A percentile compares a stretch with the other conserved stretches of the same genome.
Evolutionary conservation across 2,329 filamentous ascomycete species (phyloP).

Genomic region (Anthostomella pinea): DNA sequence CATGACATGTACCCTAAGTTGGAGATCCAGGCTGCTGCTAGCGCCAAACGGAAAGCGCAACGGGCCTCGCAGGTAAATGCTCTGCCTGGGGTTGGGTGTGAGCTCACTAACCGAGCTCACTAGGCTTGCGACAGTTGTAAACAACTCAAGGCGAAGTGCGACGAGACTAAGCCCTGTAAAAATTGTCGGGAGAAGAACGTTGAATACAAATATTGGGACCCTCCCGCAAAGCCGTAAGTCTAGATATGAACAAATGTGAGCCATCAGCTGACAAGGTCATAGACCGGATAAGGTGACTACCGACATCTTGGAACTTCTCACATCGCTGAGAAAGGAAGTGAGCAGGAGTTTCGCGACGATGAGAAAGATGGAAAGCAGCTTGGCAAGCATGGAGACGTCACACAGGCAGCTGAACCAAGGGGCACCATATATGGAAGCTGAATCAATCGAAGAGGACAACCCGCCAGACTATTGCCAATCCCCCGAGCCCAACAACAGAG

Average conservation of each 20-base stretch:
- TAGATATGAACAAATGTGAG: no score
- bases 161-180: constrained; percentile 80
- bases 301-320: constrained; percentile 58
- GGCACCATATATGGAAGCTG: constrained; percentile 26
- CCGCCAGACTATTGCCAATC: constrained; percentile 24
- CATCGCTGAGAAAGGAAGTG: constrained; percentile 33
- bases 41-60: constrained; percentile 60
- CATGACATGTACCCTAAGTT: constrained; percentile 37
- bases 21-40: constrained; percentile 36
- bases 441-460: constrained; percentile 32
- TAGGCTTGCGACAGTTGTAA: constrained; percentile 91
- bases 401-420: constrained; percentile 26
- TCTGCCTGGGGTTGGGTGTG: no score
- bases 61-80: constrained; percentile 58
- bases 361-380: constrained; percentile 34
- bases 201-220: constrained; percentile 84
- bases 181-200: constrained; percentile 85
- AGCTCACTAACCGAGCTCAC: constrained; percentile 22
- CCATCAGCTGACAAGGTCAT: no score
- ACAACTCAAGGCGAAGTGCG: constrained; percentile 85
- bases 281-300: constrained; percentile 59
- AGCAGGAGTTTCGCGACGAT: constrained; percentile 34
- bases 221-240: constrained; percentile 83
- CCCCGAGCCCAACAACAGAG: constrained; percentile 17
- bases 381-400: constrained; percentile 39